phyloP scores from a whole-genome alignment of 208 protist genomes.

The Endotrypanum monterogeii region DNA sequence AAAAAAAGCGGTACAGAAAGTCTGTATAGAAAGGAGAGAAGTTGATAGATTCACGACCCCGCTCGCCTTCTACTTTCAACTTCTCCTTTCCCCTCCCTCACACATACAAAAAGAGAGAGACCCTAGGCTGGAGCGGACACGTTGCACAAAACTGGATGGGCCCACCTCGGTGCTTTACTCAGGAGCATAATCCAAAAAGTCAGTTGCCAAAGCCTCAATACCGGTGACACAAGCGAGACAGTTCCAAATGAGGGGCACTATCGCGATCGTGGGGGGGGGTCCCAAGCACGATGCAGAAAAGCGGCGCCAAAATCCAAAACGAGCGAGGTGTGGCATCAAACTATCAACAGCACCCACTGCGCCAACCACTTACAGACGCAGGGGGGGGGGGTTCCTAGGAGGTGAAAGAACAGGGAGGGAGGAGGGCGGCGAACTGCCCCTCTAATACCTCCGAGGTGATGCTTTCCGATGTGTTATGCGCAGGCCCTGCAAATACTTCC shows the following conservation, averaged over 20 bases:
- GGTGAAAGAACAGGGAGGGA: too few species aligned
- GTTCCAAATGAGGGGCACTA: background rate
- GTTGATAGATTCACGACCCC: too few species aligned
- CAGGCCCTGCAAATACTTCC: conserved; percentile 17
- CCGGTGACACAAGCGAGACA: background rate
- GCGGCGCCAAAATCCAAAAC: background rate
- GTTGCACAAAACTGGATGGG: too few species aligned
- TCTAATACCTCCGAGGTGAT: background rate
- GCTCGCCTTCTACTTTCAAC: too few species aligned
- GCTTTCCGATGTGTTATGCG: background rate
- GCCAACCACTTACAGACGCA: background rate
- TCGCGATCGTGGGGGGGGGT: background rate
- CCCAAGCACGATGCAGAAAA: background rate
- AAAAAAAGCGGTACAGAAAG: background rate
- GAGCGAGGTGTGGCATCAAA: background rate
- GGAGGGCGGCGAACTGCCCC: background rate
- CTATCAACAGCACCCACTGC: background rate
- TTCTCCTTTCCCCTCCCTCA: too few species aligned
- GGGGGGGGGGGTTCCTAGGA: too few species aligned
- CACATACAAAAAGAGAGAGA: too few species aligned
- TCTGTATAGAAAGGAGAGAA: background rate
- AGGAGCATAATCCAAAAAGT: too few species aligned
- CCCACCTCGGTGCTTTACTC: too few species aligned
- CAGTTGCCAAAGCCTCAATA: too few species aligned
- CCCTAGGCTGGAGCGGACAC: too few species aligned